These are phyloP conservation scores for Citrullus mucosospermus DNA, from an alignment of 306 rosid species.

Conservation along the genomic window DNA sequence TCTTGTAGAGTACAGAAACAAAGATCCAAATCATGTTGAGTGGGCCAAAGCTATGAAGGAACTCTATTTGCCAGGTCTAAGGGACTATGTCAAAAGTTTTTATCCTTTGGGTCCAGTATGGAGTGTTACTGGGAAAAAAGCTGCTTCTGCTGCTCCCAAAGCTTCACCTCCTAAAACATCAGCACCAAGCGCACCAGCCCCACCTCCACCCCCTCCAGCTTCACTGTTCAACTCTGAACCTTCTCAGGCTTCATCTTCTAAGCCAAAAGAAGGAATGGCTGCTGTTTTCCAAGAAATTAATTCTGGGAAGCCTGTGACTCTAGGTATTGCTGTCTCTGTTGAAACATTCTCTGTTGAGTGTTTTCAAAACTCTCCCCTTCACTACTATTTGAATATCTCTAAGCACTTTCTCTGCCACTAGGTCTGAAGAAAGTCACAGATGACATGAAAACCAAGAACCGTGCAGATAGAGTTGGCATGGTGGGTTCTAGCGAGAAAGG, in stretches of 20 bases:
- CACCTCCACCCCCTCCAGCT: constrained; percentile 84
- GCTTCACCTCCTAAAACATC: constrained; percentile 52
- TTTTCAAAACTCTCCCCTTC: not conserved
- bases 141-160: constrained; percentile 40
- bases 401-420: constrained; percentile 7
- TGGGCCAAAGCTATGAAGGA: constrained; percentile 97
- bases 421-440: constrained; percentile 84
- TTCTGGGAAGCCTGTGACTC: constrained; percentile 51
- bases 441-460: constrained; percentile 94
- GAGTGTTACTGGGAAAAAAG: constrained; percentile 59
- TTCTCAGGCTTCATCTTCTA: constrained; percentile 77
- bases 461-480: constrained; percentile 63
- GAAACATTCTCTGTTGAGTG: not conserved
- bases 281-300: constrained; percentile 81
- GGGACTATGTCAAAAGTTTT: constrained; percentile 76
- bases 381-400: not conserved
- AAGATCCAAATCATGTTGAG: constrained; percentile 89
- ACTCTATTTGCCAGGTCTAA: constrained; percentile 81
- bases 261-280: constrained; percentile 73
- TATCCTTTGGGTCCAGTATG: constrained; percentile 89
- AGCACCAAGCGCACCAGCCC: constrained; percentile 45
- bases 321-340: constrained; percentile 34
- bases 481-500: constrained; percentile 49
- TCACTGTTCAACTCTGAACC: constrained; percentile 72
- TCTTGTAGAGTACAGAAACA: constrained; percentile 76